Evolutionary conservation across 2,329 filamentous ascomycete genomes (phyloP).

Genomic region (Sphaceloma murrayae): DNA sequence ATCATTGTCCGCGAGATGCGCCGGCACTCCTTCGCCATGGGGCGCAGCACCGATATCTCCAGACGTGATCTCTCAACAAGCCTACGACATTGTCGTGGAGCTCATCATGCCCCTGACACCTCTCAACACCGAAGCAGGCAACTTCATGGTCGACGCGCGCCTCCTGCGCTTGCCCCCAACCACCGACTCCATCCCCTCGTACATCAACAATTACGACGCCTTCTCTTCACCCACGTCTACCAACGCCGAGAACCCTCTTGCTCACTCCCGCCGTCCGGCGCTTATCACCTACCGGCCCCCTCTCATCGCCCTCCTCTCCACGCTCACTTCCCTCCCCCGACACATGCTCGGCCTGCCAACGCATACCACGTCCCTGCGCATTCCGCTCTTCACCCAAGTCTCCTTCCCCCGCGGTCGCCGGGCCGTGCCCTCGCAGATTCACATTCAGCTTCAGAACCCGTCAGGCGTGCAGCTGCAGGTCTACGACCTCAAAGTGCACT

Average conservation of each 20-base stretch:
- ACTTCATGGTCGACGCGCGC: constrained; percentile 85
- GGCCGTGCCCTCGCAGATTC: constrained; percentile 45
- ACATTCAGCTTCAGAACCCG: constrained; percentile 61
- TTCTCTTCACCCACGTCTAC: constrained; percentile 14
- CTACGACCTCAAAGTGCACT: constrained; percentile 57
- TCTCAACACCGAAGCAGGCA: constrained; percentile 65
- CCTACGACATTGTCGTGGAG: constrained; percentile 72
- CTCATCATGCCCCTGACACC: constrained; percentile 70
- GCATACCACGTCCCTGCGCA: constrained; percentile 53
- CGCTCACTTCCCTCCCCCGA: constrained; percentile 55
- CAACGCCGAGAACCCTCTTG: constrained; percentile 26
- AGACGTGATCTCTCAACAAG: constrained; percentile 59
- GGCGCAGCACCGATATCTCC: constrained; percentile 42
- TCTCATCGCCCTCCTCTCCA: constrained; percentile 52
- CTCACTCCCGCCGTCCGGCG: constrained; percentile 58
- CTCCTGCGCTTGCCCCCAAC: constrained; percentile 41
- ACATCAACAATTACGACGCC: constrained; percentile 8
- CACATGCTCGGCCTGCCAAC: constrained; percentile 57
- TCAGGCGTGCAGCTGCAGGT: constrained; percentile 51
- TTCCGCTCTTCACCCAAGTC: constrained; percentile 65
- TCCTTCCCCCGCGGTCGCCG: constrained; percentile 50
- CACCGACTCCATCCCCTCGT: constrained; percentile 11
- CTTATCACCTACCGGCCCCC: constrained; percentile 72
- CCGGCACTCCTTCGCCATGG: constrained; percentile 34
- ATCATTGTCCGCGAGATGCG: constrained; percentile 1